phyloP scores from a whole-genome alignment of 805 yeast species.

The Citeromyces nyonsensis region DNA sequence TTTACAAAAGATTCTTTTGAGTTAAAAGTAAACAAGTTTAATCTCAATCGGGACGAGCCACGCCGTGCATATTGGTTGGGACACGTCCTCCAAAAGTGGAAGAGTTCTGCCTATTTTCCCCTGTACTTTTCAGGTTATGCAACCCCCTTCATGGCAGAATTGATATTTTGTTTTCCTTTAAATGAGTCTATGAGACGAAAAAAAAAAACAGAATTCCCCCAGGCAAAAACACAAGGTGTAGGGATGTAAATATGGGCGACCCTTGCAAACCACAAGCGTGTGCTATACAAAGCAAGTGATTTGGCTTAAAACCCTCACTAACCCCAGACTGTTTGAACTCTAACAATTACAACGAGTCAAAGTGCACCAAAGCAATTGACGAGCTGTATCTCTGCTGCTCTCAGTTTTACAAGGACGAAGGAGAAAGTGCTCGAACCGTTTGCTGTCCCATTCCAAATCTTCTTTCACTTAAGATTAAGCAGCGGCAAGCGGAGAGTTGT shows the following conservation, averaged over 20 bases:
- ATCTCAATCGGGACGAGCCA: no score
- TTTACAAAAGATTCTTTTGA: no score
- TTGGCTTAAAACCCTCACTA: not conserved
- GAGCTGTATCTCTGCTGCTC: constrained; percentile 64
- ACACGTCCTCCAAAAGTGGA: no score
- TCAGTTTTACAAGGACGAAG: constrained; percentile 43
- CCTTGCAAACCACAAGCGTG: constrained; percentile 75
- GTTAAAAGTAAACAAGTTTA: no score
- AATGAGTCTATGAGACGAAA: no score
- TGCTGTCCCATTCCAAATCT: constrained; percentile 69
- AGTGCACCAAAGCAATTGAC: constrained; percentile 58
- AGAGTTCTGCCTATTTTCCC: no score
- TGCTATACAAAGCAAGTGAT: constrained; percentile 48
- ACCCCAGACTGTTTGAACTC: constrained; percentile 43
- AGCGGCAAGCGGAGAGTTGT: constrained; percentile 34
- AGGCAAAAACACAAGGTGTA: no score
- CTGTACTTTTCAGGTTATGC: no score
- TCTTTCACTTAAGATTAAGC: constrained; percentile 48
- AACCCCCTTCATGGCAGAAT: no score
- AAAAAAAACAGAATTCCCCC: no score
- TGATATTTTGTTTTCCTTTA: no score
- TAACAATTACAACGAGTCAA: constrained; percentile 54
- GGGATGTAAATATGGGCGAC: constrained; percentile 7
- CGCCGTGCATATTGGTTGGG: no score
- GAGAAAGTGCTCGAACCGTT: constrained; percentile 42